Evolutionary conservation across 2,329 filamentous ascomycete species (phyloP), one percentile per base, ranked within the genome.

Genomic region (Aspergillus aculeatinus): DNA sequence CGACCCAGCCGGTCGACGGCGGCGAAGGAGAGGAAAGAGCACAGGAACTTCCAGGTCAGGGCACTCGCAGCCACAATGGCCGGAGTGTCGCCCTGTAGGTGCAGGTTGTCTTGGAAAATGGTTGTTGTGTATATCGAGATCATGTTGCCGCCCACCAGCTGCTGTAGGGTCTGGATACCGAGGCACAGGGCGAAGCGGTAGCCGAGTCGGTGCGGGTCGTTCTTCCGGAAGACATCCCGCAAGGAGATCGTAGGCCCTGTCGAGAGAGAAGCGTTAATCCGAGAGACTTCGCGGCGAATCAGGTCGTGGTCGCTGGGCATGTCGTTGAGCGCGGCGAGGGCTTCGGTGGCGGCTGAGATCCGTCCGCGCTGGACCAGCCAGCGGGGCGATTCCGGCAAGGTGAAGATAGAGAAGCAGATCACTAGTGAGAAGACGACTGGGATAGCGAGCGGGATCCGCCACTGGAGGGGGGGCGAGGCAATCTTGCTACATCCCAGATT

Each of bases 41-140:
- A 81, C n/a, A 84, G 64, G 65, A 84, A 83, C 67, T 85, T 85
- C 79, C 81, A 86, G 9, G 83, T 85, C 31, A 85, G 72, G 14
- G 82, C 81, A 27, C 79, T 81, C 3, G 74, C 79, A 7, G 79
- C 76, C 6, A 83, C 73, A 48, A 80, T 69, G 16, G 62, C 63
- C 7, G 68, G 68, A 5, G 66, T 51, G 19, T 58, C 57, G 4
- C 54, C 23, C 21, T 44, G 47, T 47, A 67, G 56, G 44, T 59
- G 23, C 7, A 65, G 56, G 21, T 63, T 66, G 12, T 63, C 52
- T 47, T 63, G 51, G 27, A 67, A 67, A 35, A 65, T 65, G 5
- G 60, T 59, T 2, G 62, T 62, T 2, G 50, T 59, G 33, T 65
- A 66, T 16, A 62, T 58, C 12, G 59, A 62, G 23, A 66, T 64